Evolutionary conservation across 345 rosid genomes (phyloP), one percentile per base, ranked within the genome.

Genomic region (Euphorbia lathyris): DNA sequence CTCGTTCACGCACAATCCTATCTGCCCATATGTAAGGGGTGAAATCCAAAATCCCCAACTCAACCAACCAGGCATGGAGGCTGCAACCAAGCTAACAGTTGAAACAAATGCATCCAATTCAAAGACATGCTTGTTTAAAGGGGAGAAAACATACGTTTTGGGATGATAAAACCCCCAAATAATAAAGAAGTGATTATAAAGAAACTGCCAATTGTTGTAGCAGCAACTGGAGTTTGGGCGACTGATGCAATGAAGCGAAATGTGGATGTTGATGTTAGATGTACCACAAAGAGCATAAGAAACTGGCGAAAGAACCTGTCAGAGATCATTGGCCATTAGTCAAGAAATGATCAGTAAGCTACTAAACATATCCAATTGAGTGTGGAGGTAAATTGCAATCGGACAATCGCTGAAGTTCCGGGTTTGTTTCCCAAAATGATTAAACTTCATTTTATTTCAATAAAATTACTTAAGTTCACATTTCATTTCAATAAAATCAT

Each of bases 31-130:
- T 23, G 90, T 66, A 20, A 86, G 2, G 43, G 98, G 98, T 40
- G 80, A 81, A 30, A 87, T 68, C 98, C 98, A 90, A 58, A 88
- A 92, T 7, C 81, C 88, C 98, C 98, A 90, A 27, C 70, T 74
- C 78, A 90, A 67, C 96, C 96, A 92, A 42, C 17, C 70, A 29
- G 96, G 92, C 91, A 90, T 87, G 7, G 81, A 72, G 26, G 87
- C 96, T 92, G 89, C 77, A 81, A 7, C 50, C 59, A 69, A 59
- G 32, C 12, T 32, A 66, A 47, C 55, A 19, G 71, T 25, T 19
- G 7, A 51, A n/a, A 9, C 42, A 43, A 32, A 27, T 30, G 26
- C 48, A 4, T 61, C 27, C 19, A 45, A 45, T 61, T 20, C 19
- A 45, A 45, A 45, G 50, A 32, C 42, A 4, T 10, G 32, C 12